phyloP scores from a whole-genome alignment of 352 stramenopile genomes.

The Globisporangium rhizosaccharum region DNA sequence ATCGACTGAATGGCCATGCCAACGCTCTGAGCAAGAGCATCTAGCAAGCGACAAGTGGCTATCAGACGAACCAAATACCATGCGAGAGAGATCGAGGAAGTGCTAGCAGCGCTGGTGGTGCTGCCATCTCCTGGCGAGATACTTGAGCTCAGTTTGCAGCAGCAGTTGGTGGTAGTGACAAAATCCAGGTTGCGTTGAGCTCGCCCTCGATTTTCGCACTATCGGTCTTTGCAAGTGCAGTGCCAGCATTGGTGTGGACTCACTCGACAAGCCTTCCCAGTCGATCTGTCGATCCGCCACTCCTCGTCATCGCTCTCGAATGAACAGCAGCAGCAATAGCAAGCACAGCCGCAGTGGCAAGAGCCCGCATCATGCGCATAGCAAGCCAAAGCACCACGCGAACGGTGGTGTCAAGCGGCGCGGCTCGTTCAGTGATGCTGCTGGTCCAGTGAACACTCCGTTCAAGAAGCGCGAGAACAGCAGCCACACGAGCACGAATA shows the following conservation, averaged over 20 bases:
- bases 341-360: background rate
- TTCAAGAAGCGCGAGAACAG: slow-evolving; percentile 21
- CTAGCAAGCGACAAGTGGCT: background rate
- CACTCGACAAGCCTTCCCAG: background rate
- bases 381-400: slow-evolving; percentile 1
- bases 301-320: slow-evolving; percentile 4
- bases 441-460: background rate
- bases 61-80: background rate
- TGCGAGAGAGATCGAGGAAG: background rate
- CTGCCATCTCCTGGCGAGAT: background rate
- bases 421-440: slow-evolving; percentile 3
- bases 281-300: background rate
- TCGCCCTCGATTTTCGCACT: background rate
- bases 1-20: too few species aligned
- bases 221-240: background rate
- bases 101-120: background rate
- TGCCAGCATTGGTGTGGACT: too few species aligned
- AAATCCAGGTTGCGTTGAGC: background rate
- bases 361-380: background rate
- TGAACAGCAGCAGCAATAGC: slow-evolving; percentile 3
- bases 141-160: background rate
- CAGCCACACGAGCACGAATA: slow-evolving; percentile 1
- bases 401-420: slow-evolving; percentile 6
- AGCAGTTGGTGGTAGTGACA: background rate
- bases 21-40: too few species aligned